Evolutionary conservation across 129 eudicot species (phyloP), one percentile per base, ranked within the genome.

Genomic region (Flaveria sonorensis): DNA sequence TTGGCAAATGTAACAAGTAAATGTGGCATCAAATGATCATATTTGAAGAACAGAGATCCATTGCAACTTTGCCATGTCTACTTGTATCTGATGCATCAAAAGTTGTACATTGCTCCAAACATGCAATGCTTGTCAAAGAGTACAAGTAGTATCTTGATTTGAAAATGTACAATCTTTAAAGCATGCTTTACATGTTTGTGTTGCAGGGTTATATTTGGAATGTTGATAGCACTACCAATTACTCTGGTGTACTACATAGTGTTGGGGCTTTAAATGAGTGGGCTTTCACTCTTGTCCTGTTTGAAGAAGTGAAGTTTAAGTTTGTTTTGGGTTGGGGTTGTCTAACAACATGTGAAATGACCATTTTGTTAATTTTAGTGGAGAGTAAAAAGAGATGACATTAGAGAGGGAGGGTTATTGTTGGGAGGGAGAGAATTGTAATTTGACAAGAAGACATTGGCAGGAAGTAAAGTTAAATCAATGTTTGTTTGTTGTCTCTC

Each of bases 121-220:
- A 21, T 20, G 7, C 36, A 59, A 56, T 56, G 20, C 28, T 56
- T 56, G 62, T 10, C 59, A 52, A 16, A 4, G 59, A 20, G 59
- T 52, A 57, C 1, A 10, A 1, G 42, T 36, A 8, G 3, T 2
- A 50, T 24, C 11, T 21, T 51, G 26, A 3, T 56, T 21, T 30
- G 53, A 13, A 69, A 42, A 23, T 66, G 60, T 77, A 72, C 77
- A 82, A 71, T 30, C 5, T 60, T 20, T 73, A 74, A 80, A 74
- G 64, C 75, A 28, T 67, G 46, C 65, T 55, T 73, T 56, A 73
- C 70, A 71, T 82, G 71, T 72, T 7, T 65, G 15, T 82, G 26
- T 70, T 78, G 80, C 93, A 92, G 97, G 87, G 97, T 92, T 23
- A 92, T 92, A 80, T 92, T 92, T 84, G 97, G 97, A 51, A 92